Conservation (phyloP, 148 eudicot species). For the Spergularia bocconei region DNA sequence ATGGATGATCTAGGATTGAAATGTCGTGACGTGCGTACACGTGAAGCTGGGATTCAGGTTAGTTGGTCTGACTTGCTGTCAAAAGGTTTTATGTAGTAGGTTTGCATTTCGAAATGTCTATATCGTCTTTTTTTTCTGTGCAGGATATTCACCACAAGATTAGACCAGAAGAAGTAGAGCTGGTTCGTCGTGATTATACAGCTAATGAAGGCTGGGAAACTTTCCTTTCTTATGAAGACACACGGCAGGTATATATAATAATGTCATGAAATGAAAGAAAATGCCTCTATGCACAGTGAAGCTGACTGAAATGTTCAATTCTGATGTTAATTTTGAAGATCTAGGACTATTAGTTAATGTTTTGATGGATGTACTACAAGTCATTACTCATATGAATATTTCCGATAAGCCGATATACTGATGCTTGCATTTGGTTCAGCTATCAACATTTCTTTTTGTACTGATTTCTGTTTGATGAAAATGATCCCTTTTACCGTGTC, state of each 20-base stretch:
- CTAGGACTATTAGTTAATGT: neutral
- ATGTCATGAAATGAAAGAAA: neutral
- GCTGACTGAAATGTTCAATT: neutral
- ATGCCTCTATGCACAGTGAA: neutral
- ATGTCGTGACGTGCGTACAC: slow-evolving; percentile 96
- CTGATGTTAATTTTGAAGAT: neutral
- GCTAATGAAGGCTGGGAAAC: slow-evolving; percentile 99
- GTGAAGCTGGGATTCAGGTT: slow-evolving; percentile 99
- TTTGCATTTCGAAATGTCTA: neutral
- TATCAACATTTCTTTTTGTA: neutral
- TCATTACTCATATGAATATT: too few relatives aligned
- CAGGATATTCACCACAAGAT: slow-evolving; percentile 98
- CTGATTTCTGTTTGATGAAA: neutral
- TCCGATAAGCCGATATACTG: neutral
- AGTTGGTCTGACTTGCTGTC: slow-evolving; percentile 13
- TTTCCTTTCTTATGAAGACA: slow-evolving; percentile 94
- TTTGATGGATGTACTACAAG: neutral
- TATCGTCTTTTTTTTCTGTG: neutral
- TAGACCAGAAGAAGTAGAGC: slow-evolving; percentile 93
- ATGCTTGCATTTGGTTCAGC: neutral
- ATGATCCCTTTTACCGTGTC: neutral
- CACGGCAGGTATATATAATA: slow-evolving; percentile 61
- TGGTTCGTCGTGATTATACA: slow-evolving; percentile 95
- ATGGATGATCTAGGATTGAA: slow-evolving; percentile 97
- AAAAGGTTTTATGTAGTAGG: neutral